Evolutionary conservation across 495 filamentous ascomycete genomes (phyloP).

Genomic region (Hyphodiscus hymeniophilus): DNA sequence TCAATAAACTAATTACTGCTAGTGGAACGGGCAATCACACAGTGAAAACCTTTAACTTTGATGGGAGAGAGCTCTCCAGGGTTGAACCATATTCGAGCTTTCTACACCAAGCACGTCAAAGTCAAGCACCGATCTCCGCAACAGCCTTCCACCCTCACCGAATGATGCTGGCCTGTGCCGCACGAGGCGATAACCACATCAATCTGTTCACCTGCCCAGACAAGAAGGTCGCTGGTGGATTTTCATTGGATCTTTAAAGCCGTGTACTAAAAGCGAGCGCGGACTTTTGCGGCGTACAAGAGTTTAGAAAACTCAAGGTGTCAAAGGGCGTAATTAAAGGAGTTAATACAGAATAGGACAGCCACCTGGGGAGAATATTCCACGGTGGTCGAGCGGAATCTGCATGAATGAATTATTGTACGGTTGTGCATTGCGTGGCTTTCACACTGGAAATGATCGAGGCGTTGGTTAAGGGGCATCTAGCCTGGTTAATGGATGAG

Average conservation of each 20-base stretch:
- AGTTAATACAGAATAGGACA: no score
- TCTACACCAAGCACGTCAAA: slow-evolving; percentile 65
- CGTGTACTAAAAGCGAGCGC: neutral
- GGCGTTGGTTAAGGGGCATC: no score
- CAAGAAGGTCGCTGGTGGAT: slow-evolving; percentile 8
- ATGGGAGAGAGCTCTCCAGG: slow-evolving; percentile 64
- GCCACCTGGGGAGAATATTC: no score
- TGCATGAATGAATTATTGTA: no score
- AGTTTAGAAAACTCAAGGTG: no score
- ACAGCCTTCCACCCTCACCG: slow-evolving; percentile 95
- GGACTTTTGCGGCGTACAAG: neutral
- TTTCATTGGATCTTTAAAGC: neutral
- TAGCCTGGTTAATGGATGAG: no score
- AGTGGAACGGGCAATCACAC: slow-evolving; percentile 83
- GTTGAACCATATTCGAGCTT: slow-evolving; percentile 86
- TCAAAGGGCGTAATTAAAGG: no score
- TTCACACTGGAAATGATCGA: no score
- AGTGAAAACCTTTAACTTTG: slow-evolving; percentile 87
- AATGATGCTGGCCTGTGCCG: slow-evolving; percentile 81
- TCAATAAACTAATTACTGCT: slow-evolving; percentile 24
- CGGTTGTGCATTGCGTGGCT: no score
- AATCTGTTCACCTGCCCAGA: slow-evolving; percentile 60
- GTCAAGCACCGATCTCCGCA: slow-evolving; percentile 69
- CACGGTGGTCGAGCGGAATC: no score
- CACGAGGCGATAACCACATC: slow-evolving; percentile 61